phyloP scores from a whole-genome alignment of 2,329 filamentous ascomycete species.

The Berkeleyomyces rouxiae region DNA sequence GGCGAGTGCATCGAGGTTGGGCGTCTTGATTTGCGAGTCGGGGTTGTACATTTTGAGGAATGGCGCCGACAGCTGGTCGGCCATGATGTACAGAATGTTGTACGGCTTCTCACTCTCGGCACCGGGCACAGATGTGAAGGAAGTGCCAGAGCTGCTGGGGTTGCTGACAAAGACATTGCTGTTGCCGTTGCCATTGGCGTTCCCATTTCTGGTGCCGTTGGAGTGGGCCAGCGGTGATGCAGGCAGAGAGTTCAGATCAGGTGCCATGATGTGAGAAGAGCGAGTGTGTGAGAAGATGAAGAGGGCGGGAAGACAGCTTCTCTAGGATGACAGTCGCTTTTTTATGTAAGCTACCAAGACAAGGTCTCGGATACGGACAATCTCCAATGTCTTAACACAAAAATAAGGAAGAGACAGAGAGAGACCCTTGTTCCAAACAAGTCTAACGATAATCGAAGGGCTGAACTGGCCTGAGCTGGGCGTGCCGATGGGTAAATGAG shows the following conservation, averaged over 20 bases:
- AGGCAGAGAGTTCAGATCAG: conserved; percentile 57
- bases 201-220: conserved; percentile 16
- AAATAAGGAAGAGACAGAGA: neutral
- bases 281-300: neutral
- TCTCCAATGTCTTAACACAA: neutral
- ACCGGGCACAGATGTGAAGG: conserved; percentile 12
- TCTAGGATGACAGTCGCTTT: neutral
- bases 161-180: neutral
- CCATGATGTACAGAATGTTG: conserved; percentile 68
- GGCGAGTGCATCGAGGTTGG: conserved; percentile 71
- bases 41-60: conserved; percentile 84
- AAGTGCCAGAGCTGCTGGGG: neutral
- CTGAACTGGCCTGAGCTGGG: neutral
- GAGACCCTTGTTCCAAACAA: neutral
- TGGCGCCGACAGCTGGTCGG: conserved; percentile 82
- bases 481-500: neutral
- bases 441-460: neutral
- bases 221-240: conserved; percentile 28
- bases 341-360: neutral
- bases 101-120: conserved; percentile 20
- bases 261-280: conserved; percentile 36
- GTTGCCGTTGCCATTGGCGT: neutral
- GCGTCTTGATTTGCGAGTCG: conserved; percentile 78
- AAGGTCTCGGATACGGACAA: neutral
- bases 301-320: neutral